Conservation (phyloP, 2,329 filamentous ascomycete species). For the Calonectria pseudoreteaudii region DNA sequence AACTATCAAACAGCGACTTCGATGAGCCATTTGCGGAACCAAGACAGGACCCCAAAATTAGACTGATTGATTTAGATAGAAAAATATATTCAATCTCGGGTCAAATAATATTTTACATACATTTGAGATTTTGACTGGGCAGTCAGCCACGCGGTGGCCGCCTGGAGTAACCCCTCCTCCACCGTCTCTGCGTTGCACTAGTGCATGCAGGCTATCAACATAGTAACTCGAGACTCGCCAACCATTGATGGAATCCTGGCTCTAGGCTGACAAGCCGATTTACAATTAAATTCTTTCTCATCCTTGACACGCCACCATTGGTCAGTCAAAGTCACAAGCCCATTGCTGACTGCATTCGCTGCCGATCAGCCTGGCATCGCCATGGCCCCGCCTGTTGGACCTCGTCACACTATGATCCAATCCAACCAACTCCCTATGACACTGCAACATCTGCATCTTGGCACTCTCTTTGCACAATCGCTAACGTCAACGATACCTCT, state of each 20-base stretch:
- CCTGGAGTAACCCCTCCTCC: neutral
- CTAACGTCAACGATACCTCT: neutral
- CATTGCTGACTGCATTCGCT: conserved; percentile 11
- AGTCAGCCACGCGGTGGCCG: neutral
- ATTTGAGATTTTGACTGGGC: neutral
- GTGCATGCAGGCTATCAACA: neutral
- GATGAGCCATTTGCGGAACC: neutral
- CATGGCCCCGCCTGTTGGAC: neutral
- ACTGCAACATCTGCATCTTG: neutral
- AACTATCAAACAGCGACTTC: neutral
- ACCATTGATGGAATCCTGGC: neutral
- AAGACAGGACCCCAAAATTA: neutral
- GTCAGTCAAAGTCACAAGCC: neutral
- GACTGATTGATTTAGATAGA: neutral
- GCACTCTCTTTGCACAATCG: neutral
- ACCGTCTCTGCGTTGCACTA: neutral
- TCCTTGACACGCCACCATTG: neutral
- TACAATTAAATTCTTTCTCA: neutral
- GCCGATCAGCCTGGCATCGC: neutral
- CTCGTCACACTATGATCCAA: neutral
- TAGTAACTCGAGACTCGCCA: neutral
- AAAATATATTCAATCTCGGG: neutral
- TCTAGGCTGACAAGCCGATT: neutral
- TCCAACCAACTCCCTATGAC: neutral
- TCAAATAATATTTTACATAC: neutral